A percentile compares a stretch with the other conserved stretches of the same genome.
phyloP scores from a whole-genome alignment of 805 yeast genomes.

The Yarrowia hollandica region DNA sequence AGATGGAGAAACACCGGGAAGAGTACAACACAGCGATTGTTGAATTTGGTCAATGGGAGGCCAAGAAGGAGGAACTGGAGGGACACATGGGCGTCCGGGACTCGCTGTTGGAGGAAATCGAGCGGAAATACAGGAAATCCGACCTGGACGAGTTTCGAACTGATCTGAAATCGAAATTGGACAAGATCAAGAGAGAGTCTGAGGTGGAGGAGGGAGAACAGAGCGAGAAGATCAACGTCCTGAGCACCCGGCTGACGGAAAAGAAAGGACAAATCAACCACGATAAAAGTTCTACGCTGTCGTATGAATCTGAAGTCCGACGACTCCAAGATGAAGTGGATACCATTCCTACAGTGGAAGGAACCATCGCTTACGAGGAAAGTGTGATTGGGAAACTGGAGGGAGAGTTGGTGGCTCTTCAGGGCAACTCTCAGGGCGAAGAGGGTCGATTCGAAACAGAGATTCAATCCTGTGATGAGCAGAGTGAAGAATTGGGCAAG shows the following conservation, averaged over 20 bases:
- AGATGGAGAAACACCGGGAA: constrained; percentile 39
- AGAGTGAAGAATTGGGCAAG: not conserved
- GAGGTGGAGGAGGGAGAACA: constrained; percentile 29
- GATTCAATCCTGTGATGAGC: not conserved
- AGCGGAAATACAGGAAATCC: not conserved
- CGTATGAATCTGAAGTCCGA: not conserved
- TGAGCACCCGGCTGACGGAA: not conserved
- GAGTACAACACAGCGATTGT: constrained; percentile 46
- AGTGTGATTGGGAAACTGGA: not conserved
- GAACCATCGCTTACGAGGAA: constrained; percentile 19
- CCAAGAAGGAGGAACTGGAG: constrained; percentile 37
- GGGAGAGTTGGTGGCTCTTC: not conserved
- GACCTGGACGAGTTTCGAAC: not conserved
- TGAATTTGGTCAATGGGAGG: constrained; percentile 57
- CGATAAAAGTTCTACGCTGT: not conserved
- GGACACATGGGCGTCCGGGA: not conserved
- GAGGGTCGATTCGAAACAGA: not conserved
- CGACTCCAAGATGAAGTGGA: constrained; percentile 14
- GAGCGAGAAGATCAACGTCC: not conserved
- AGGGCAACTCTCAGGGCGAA: not conserved
- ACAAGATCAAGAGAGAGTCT: constrained; percentile 30
- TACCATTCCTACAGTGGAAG: constrained; percentile 12
- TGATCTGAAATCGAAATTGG: not conserved
- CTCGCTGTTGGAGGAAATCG: not conserved
- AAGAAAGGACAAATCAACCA: not conserved